Evolutionary conservation across 2,329 filamentous ascomycete species (phyloP).

Genomic region (Neonectria hederae): DNA sequence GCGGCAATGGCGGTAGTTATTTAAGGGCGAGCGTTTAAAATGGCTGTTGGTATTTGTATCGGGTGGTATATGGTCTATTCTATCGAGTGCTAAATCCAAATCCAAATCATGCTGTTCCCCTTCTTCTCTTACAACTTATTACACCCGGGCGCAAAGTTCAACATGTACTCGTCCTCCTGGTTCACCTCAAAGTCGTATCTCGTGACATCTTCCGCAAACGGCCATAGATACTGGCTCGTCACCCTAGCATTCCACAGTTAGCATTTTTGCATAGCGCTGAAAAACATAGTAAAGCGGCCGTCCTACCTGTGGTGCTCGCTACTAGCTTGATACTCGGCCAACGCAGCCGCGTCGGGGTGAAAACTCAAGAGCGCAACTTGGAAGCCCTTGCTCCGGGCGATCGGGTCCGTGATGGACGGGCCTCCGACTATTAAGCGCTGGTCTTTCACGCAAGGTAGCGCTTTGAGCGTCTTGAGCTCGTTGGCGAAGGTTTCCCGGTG

Average conservation of each 20-base stretch:
- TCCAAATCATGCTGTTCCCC: neutral
- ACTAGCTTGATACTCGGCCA: constrained; percentile 62
- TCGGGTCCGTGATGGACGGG: constrained; percentile 61
- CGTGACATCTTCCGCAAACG: constrained; percentile 61
- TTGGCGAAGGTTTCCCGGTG: constrained; percentile 56
- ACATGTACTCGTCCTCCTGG: constrained; percentile 47
- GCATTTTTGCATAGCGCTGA: too few relatives aligned
- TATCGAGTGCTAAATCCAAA: neutral
- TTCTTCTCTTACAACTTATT: constrained; percentile 3
- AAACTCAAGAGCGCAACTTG: constrained; percentile 62
- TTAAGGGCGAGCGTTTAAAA: neutral
- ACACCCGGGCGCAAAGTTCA: constrained; percentile 20
- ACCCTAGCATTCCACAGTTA: constrained; percentile 50
- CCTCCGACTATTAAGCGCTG: constrained; percentile 62
- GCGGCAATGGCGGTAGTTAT: neutral
- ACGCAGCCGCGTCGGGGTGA: constrained; percentile 55
- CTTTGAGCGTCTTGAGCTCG: constrained; percentile 60
- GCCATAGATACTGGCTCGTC: constrained; percentile 60
- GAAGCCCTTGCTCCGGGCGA: constrained; percentile 62
- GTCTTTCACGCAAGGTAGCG: constrained; percentile 57
- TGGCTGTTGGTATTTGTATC: neutral
- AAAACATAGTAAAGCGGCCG: fast-evolving
- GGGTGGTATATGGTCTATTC: neutral
- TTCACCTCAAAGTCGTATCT: constrained; percentile 65
- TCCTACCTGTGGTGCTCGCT: constrained; percentile 59